Percentiles rank a stretch among this genome's conserved stretches.
Conservation (phyloP, 495 filamentous ascomycete species). For the Xylaria nigripes region DNA sequence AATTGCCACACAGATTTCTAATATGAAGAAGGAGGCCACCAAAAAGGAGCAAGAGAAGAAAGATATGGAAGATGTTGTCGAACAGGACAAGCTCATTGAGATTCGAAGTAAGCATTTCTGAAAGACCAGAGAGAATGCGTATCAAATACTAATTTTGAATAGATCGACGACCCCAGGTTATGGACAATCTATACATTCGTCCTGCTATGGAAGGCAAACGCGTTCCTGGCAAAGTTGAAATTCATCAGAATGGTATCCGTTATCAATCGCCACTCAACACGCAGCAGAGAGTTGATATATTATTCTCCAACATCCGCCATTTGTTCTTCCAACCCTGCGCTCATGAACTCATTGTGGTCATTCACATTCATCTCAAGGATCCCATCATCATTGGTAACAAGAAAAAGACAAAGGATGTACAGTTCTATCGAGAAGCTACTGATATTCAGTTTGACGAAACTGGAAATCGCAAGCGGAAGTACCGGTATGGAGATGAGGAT, state of each 20-base stretch:
- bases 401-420: conserved; percentile 92
- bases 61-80: conserved; percentile 99
- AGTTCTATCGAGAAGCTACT: conserved; percentile 96
- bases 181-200: conserved; percentile 89
- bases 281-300: conserved; percentile 77
- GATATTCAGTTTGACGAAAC: conserved; percentile 99
- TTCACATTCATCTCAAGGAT: conserved; percentile 95
- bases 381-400: conserved; percentile 98
- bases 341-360: conserved; percentile 94
- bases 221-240: conserved; percentile 88
- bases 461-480: conserved; percentile 93
- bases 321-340: conserved; percentile 97
- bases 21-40: conserved; percentile 82
- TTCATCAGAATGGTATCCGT: conserved; percentile 97
- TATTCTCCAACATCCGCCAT: conserved; percentile 98
- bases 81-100: conserved; percentile 93
- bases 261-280: conserved; percentile 82
- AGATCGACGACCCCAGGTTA: conserved; percentile 79
- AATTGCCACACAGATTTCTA: conserved; percentile 82
- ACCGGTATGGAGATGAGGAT: conserved; percentile 97
- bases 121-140: not conserved
- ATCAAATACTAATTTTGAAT: conserved; percentile 24
- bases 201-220: conserved; percentile 94
- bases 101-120: conserved; percentile 59
- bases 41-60: conserved; percentile 97